Conservation (phyloP, 106 monocot species). For the Dioscorea zingiberensis region DNA sequence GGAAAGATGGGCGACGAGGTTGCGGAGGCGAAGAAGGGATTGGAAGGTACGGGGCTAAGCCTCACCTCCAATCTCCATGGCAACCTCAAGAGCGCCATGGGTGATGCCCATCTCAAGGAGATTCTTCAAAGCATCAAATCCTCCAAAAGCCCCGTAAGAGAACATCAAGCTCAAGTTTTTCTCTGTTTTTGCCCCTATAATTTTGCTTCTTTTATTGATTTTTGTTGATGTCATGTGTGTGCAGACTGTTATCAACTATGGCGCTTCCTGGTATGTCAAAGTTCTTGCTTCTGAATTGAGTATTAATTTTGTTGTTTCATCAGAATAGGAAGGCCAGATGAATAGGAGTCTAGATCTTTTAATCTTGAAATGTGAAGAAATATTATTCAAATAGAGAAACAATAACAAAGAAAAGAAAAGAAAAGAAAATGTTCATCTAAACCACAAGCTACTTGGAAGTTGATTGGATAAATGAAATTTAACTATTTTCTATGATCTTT, state of each 20-base stretch:
- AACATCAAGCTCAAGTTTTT: neutral
- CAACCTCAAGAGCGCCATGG: slow-evolving; percentile 8
- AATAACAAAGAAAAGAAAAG: no score
- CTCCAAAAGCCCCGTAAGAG: slow-evolving; percentile 21
- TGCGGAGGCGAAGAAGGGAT: slow-evolving; percentile 3
- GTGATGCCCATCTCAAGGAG: slow-evolving; percentile 16
- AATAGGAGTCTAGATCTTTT: no score
- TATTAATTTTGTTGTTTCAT: no score
- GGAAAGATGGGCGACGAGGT: neutral
- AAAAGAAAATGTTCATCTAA: no score
- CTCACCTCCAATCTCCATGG: slow-evolving; percentile 7
- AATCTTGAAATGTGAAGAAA: no score
- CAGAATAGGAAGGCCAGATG: no score
- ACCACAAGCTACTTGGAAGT: no score
- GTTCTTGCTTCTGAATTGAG: neutral
- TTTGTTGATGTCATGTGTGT: neutral
- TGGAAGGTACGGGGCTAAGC: slow-evolving; percentile 5
- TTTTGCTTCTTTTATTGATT: neutral
- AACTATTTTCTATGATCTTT: no score
- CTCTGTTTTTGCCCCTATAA: neutral
- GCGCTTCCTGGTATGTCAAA: slow-evolving; percentile 32
- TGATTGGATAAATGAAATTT: no score
- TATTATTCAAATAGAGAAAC: no score
- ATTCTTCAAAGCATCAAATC: slow-evolving; percentile 30
- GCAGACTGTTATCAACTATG: slow-evolving; percentile 39